A percentile compares a stretch with the other conserved stretches of the same genome.
These are phyloP conservation scores for Neurospora sublineolata DNA, from an alignment of 495 filamentous ascomycete genomes.

Conservation along the genomic window DNA sequence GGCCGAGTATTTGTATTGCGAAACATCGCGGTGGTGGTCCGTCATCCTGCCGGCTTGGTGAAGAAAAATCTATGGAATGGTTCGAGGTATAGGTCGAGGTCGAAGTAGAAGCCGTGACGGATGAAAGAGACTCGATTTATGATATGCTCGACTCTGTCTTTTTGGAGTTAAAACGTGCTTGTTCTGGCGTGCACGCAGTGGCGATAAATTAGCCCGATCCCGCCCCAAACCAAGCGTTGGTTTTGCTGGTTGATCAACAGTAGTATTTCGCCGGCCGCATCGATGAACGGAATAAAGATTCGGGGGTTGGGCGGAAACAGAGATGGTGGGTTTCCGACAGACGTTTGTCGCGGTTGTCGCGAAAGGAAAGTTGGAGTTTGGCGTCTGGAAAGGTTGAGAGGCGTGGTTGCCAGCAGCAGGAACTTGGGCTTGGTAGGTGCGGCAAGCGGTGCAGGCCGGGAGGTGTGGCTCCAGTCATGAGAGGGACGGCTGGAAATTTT, in stretches of 20 bases:
- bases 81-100: background rate
- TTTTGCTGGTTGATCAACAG: slow-evolving; percentile 4
- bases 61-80: background rate
- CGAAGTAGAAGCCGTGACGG: background rate
- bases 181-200: slow-evolving; percentile 2
- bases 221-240: slow-evolving; percentile 10
- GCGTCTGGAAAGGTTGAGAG: slow-evolving; percentile 3
- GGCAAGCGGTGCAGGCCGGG: background rate
- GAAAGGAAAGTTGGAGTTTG: background rate
- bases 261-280: slow-evolving; percentile 8
- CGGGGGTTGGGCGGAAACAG: background rate
- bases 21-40: slow-evolving; percentile 78
- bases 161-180: background rate
- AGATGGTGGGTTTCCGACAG: slow-evolving; percentile 1
- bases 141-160: background rate
- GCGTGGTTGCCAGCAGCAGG: slow-evolving; percentile 1
- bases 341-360: background rate
- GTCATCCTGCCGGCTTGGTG: slow-evolving; percentile 46
- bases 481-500: slow-evolving; percentile 12
- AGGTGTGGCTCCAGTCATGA: slow-evolving; percentile 1
- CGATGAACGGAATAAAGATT: slow-evolving; percentile 1
- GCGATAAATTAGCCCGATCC: slow-evolving; percentile 7
- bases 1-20: slow-evolving; percentile 98
- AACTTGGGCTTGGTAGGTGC: background rate
- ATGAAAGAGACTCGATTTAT: background rate